Base-by-base conservation (phyloP, 2,329 filamentous ascomycete genomes). In the Celoporthe dispersa region DNA sequence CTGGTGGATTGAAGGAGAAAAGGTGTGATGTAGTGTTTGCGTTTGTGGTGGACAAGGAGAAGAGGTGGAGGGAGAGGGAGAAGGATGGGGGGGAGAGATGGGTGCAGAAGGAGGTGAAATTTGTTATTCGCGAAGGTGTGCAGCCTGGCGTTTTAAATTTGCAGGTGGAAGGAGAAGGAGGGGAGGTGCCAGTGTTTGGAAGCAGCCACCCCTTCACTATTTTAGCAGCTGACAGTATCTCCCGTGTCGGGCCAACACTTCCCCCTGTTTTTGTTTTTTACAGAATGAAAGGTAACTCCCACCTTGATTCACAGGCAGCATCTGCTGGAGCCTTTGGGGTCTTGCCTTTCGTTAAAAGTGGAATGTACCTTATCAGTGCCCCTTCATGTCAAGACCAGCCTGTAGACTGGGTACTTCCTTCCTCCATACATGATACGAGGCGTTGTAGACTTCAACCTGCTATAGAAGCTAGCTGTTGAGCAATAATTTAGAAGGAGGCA, bases 251-350 rank as follows among this genome's bases (percentile, higher is more conserved):
- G 41, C 22, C 41, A 64, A 51, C 35, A 22, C 33, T 64, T 51
- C 7, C 28, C 28, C 16, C n/a, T n/a, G n/a, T n/a, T n/a, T n/a
- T n/a, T 48, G 12, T 39, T 51, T 25, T n/a, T 39, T 12, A 35
- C 37, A n/a, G 16, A 41, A 5, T 25, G n/a, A 55, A 16, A 51
- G 16, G 14, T 3, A 48, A 28, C 25, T 11, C 22, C 51, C 25
- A 59, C 22, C 37, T 25, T 22, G 63, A 62, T 41, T 11, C n/a
- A 44, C 61, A 64, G 28, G 67, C 73, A 73, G 71, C 74, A 39
- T 57, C 28, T 31, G 25, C 25, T 64, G 22, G 69, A 60, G 66
- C 59, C 60, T 68, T 63, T 66, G 28, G 22, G 8, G 44, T 22
- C 19, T 22, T 35, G 9, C 19, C 62, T 51, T 64, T 51, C 62